A percentile compares a stretch with the other conserved stretches of the same genome.
phyloP scores from a whole-genome alignment of 495 filamentous ascomycete genomes.

The Parmelia sp. region DNA sequence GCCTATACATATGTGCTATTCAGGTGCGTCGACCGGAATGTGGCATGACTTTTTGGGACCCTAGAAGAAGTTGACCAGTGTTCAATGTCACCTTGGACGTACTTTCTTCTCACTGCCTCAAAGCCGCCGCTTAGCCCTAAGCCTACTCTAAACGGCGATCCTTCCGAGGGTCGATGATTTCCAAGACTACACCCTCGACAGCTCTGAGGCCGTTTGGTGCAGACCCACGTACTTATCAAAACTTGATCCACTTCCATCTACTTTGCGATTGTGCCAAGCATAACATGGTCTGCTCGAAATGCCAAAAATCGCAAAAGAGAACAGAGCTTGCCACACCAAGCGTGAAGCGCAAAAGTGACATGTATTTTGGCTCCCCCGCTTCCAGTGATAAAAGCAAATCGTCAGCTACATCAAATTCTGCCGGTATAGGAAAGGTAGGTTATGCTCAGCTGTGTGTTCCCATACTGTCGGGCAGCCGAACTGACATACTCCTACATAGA shows the following conservation, averaged over 20 bases:
- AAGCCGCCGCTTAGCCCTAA: no score
- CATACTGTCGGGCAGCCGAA: not conserved
- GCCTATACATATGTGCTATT: conserved; percentile 15
- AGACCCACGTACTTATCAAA: no score
- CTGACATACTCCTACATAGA: conserved; percentile 37
- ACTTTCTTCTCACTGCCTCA: not conserved
- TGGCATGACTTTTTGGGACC: not conserved
- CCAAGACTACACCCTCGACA: no score
- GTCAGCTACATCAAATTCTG: conserved; percentile 51
- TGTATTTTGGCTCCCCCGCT: conserved; percentile 62
- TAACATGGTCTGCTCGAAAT: conserved; percentile 65
- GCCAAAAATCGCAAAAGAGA: conserved; percentile 53
- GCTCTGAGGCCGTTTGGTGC: no score
- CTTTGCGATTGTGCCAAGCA: not conserved
- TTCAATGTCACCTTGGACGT: not conserved
- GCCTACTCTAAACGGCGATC: no score
- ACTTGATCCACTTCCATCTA: not conserved
- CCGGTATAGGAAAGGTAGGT: conserved; percentile 46
- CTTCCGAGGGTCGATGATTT: no score
- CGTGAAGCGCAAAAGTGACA: conserved; percentile 65
- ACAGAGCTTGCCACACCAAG: conserved; percentile 61
- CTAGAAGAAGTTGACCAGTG: not conserved
- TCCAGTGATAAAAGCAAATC: conserved; percentile 27
- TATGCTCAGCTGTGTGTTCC: conserved; percentile 13
- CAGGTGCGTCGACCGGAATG: not conserved